These are phyloP conservation scores for Venturia pyrina DNA, from an alignment of 2,329 filamentous ascomycete species.

Conservation along the genomic window DNA sequence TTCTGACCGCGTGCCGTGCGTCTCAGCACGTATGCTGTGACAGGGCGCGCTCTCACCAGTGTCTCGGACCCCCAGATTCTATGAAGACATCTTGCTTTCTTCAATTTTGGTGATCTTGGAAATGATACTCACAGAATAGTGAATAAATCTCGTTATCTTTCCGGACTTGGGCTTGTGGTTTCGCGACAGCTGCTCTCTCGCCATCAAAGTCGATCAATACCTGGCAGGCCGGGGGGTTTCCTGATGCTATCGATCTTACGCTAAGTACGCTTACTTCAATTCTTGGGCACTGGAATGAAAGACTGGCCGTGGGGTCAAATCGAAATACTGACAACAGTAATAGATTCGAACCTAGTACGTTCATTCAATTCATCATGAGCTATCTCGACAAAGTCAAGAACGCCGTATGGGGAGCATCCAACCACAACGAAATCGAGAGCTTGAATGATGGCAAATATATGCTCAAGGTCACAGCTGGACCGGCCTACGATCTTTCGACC, in stretches of 20 bases:
- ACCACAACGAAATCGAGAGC: background rate
- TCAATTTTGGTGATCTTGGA: no score
- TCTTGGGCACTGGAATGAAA: no score
- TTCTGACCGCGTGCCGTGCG: background rate
- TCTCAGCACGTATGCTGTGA: background rate
- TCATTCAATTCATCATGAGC: background rate
- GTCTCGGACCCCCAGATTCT: background rate
- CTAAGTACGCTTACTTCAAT: no score
- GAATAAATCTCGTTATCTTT: no score
- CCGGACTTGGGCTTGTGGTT: no score
- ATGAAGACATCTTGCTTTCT: background rate
- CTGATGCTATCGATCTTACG: no score
- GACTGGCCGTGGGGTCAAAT: no score
- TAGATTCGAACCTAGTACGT: no score
- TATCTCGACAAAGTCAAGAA: background rate
- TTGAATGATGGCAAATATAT: conserved; percentile 46
- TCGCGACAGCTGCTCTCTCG: no score
- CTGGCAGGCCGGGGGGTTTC: no score
- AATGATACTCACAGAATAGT: no score
- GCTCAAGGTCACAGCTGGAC: conserved; percentile 71
- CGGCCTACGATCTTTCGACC: conserved; percentile 59
- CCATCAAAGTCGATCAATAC: no score
- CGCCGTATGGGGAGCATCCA: background rate
- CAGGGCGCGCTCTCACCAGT: background rate
- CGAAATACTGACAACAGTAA: background rate